Evolutionary conservation across 2,329 filamentous ascomycete species (phyloP).

Genomic region (Lachnellula occidentalis): DNA sequence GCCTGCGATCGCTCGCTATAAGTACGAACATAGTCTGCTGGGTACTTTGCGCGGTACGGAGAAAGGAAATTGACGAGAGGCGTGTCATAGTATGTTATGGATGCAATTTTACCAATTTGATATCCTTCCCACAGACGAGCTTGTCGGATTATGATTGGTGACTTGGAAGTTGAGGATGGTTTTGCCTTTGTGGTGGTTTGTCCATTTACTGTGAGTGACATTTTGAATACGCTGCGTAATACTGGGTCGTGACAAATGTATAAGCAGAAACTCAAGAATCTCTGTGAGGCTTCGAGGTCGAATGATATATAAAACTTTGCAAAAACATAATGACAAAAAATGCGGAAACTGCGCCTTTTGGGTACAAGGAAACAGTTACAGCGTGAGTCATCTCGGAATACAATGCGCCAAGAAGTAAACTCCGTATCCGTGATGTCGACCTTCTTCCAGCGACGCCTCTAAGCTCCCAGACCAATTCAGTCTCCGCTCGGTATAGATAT

Average conservation of each 20-base stretch:
- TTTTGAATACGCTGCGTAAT: neutral
- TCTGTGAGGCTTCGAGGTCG: too few species aligned
- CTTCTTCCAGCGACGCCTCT: too few species aligned
- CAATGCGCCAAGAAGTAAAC: too few species aligned
- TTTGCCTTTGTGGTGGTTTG: neutral
- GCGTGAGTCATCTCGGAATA: too few species aligned
- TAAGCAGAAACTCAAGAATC: neutral
- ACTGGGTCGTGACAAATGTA: neutral
- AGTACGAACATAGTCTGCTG: slow-evolving; percentile 8
- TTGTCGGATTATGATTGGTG: slow-evolving; percentile 15
- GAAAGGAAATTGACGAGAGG: slow-evolving; percentile 15
- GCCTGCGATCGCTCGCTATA: slow-evolving; percentile 11
- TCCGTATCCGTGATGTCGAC: too few species aligned
- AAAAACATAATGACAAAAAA: too few species aligned
- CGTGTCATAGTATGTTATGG: slow-evolving; percentile 17
- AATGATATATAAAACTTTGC: too few species aligned
- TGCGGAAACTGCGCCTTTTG: too few species aligned
- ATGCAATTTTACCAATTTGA: slow-evolving; percentile 16
- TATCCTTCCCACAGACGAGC: slow-evolving; percentile 13
- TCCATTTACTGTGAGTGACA: slow-evolving; percentile 1
- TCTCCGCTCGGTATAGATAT: too few species aligned
- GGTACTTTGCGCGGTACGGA: slow-evolving; percentile 14
- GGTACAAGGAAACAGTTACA: too few species aligned
- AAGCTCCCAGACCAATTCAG: too few species aligned
- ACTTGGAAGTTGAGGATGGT: neutral